phyloP scores from a whole-genome alignment of 164 flowering plant species.

The Cinnamomum chago region DNA sequence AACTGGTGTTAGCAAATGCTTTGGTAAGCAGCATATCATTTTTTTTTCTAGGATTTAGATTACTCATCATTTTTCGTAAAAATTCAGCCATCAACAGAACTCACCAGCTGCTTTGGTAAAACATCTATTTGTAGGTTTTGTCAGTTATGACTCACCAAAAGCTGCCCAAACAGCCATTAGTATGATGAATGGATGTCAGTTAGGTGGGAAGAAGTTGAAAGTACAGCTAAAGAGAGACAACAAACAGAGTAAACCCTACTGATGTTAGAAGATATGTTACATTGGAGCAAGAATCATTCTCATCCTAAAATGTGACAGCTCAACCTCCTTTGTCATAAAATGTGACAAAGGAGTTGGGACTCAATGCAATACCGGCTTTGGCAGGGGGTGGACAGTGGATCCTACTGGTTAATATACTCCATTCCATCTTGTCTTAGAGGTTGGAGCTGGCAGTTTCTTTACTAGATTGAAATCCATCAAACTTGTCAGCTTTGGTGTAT shows the following conservation, averaged over 20 bases:
- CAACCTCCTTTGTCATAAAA: too few relatives aligned
- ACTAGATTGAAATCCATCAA: slow-evolving; percentile 28
- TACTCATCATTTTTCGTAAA: too few relatives aligned
- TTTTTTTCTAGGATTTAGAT: not conserved
- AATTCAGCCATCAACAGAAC: too few relatives aligned
- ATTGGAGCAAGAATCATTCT: slow-evolving; percentile 28
- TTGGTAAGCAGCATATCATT: slow-evolving; percentile 47
- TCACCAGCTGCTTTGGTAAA: too few relatives aligned
- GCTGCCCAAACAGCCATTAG: slow-evolving; percentile 88
- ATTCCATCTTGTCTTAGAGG: slow-evolving; percentile 24
- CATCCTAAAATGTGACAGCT: slow-evolving; percentile 17
- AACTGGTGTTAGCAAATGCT: slow-evolving; percentile 98
- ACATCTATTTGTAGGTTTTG: slow-evolving; percentile 67
- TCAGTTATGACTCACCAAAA: slow-evolving; percentile 81
- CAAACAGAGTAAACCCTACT: slow-evolving; percentile 72
- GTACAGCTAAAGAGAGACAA: slow-evolving; percentile 99
- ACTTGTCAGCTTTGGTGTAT: slow-evolving; percentile 55
- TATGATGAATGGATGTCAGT: slow-evolving; percentile 84
- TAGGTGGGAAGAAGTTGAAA: slow-evolving; percentile 94
- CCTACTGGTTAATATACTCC: slow-evolving; percentile 25
- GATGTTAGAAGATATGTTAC: slow-evolving; percentile 27
- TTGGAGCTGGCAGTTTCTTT: slow-evolving; percentile 30
- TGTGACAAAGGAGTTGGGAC: slow-evolving; percentile 20
- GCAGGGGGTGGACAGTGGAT: slow-evolving; percentile 32
- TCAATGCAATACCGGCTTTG: slow-evolving; percentile 23